These are phyloP conservation scores for Xylaria sp. DNA, from an alignment of 2,329 filamentous ascomycete species.

Conservation along the genomic window DNA sequence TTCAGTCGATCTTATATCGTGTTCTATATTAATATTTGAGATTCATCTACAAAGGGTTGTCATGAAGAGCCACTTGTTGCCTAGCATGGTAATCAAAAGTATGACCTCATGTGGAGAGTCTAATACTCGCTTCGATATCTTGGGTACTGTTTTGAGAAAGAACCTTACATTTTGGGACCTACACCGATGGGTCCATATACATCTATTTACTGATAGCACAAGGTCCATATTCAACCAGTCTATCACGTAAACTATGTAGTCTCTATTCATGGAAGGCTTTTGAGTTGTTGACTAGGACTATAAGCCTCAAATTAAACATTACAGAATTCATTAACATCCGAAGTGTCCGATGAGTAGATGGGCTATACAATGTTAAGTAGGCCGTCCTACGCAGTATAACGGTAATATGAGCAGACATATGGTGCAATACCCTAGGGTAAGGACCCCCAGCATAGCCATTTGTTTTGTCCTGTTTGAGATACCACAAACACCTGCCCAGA, in stretches of 20 bases:
- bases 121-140: background rate
- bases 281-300: background rate
- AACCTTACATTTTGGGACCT: background rate
- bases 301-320: background rate
- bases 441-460: too few species aligned
- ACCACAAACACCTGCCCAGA: constrained; percentile 1
- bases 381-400: too few species aligned
- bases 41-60: background rate
- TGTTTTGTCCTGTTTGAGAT: background rate
- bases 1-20: background rate
- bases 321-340: background rate
- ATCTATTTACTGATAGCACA: background rate
- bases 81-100: background rate
- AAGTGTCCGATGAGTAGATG: background rate
- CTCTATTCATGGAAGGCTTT: background rate
- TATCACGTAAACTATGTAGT: background rate
- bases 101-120: background rate
- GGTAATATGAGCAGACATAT: background rate
- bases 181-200: background rate
- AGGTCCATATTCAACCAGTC: background rate
- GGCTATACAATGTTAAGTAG: too few species aligned
- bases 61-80: background rate
- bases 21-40: constrained; percentile 5
- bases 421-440: background rate
- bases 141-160: background rate